Conservation (phyloP, 208 protist species). For the Naegleria gruberi region DNA sequence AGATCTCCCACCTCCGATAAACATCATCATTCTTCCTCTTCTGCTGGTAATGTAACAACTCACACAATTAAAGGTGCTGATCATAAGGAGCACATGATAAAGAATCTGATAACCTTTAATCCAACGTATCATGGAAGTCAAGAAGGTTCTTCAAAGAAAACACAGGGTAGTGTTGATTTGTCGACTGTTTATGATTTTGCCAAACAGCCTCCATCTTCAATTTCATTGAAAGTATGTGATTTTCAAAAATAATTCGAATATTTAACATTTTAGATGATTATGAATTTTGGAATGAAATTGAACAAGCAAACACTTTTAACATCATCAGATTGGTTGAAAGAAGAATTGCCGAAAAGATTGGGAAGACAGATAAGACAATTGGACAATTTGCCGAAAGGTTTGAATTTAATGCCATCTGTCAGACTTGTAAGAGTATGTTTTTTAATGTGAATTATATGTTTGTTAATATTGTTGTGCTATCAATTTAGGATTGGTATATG, state of each 20-base stretch:
- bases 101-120: no score
- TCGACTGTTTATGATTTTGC: not conserved
- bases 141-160: no score
- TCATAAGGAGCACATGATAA: no score
- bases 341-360: not conserved
- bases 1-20: no score
- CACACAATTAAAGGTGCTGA: no score
- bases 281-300: not conserved
- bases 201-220: not conserved
- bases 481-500: constrained; percentile 22
- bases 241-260: not conserved
- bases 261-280: not conserved
- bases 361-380: not conserved
- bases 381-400: not conserved
- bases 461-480: not conserved
- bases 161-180: not conserved
- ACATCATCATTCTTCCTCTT: no score
- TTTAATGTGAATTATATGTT: not conserved
- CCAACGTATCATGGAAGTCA: no score
- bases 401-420: constrained; percentile 14
- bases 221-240: not conserved
- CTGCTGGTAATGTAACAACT: no score
- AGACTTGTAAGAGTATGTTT: not conserved
- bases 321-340: not conserved
- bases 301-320: not conserved